Conservation (phyloP, 345 rosid species). For the Geranium brycei region DNA sequence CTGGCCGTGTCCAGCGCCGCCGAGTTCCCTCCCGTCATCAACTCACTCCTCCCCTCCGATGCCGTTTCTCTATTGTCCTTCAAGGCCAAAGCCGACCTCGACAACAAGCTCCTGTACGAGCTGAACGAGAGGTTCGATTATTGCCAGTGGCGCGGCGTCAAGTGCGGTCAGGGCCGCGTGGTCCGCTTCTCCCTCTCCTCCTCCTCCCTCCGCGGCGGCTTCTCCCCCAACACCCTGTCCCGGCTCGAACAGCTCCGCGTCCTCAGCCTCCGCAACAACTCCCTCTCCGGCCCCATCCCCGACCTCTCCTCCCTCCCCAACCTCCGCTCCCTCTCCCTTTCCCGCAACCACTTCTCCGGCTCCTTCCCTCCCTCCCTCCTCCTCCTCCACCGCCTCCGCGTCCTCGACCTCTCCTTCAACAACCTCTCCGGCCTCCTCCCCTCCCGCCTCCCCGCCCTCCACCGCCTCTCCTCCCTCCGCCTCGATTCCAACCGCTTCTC, state of each 20-base stretch:
- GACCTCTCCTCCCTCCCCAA: slow-evolving; percentile 66
- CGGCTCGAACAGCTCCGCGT: slow-evolving; percentile 91
- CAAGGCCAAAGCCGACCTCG: slow-evolving; percentile 71
- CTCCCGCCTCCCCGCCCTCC: slow-evolving; percentile 25
- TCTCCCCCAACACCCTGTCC: slow-evolving; percentile 47
- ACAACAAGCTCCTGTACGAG: slow-evolving; percentile 55
- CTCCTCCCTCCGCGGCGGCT: slow-evolving; percentile 50
- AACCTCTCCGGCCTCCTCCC: slow-evolving; percentile 56
- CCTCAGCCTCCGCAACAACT: slow-evolving; percentile 64
- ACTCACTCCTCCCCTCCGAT: slow-evolving; percentile 46
- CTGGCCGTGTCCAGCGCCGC: slow-evolving; percentile 11
- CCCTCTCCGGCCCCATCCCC: slow-evolving; percentile 69
- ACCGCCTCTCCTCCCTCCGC: slow-evolving; percentile 42
- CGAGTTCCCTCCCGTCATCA: slow-evolving; percentile 16
- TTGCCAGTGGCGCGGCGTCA: slow-evolving; percentile 92
- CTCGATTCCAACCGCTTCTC: slow-evolving; percentile 57
- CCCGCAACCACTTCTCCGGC: slow-evolving; percentile 54
- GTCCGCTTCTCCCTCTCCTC: slow-evolving; percentile 51
- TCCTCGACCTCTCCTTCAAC: slow-evolving; percentile 48
- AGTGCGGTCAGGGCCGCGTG: slow-evolving; percentile 68
- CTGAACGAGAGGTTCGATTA: slow-evolving; percentile 77
- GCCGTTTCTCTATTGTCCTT: slow-evolving; percentile 69
- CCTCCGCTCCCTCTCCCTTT: slow-evolving; percentile 53
- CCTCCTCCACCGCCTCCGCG: slow-evolving; percentile 42
- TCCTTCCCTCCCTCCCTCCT: slow-evolving; percentile 56